Conservation (phyloP, 257 asterid genomes). For the Handroanthus guayacan region DNA sequence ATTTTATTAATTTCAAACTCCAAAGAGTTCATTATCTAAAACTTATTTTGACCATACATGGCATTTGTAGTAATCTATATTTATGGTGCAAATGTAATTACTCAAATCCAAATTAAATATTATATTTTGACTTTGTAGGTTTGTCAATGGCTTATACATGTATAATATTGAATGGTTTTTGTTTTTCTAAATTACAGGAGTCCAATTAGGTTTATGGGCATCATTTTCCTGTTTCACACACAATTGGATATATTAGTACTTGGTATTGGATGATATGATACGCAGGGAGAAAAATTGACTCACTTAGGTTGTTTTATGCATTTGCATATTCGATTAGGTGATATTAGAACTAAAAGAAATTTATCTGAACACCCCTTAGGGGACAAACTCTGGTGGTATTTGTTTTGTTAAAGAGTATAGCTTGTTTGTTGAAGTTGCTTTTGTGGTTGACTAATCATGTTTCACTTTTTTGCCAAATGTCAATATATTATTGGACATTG, state of each 20-base stretch:
- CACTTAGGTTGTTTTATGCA: background rate
- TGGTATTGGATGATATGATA: background rate
- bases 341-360: background rate
- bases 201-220: background rate
- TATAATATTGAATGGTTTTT: background rate
- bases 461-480: constrained; percentile 31
- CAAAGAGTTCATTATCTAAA: background rate
- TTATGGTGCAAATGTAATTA: background rate
- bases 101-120: background rate
- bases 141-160: background rate
- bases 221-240: background rate
- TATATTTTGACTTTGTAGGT: background rate
- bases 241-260: background rate
- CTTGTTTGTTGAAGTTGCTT: constrained; percentile 4
- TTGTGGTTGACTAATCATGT: background rate
- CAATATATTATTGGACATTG: constrained; percentile 11
- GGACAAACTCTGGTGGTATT: background rate
- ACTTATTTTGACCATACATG: background rate
- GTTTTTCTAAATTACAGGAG: background rate
- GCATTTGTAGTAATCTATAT: background rate
- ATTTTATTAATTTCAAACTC: background rate
- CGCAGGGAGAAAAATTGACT: background rate
- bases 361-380: background rate
- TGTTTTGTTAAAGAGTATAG: background rate
- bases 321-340: background rate